Conservation (phyloP, 768 basidiomycete species). For the Lyophyllum semitale region DNA sequence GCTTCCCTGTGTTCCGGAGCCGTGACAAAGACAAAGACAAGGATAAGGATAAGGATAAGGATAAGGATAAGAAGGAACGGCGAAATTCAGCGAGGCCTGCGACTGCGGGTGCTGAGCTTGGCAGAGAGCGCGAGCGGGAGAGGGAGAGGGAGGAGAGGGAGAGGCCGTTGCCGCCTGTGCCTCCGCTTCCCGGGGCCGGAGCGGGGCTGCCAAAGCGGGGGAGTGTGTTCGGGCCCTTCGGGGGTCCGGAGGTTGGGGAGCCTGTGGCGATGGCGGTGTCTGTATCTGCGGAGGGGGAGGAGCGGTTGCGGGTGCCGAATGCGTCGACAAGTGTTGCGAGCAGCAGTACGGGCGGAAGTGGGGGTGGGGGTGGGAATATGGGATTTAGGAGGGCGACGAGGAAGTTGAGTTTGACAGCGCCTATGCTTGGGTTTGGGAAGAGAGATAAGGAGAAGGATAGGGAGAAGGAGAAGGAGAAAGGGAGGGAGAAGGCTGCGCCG, state of each 20-base stretch:
- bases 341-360: too few species aligned
- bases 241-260: constrained; percentile 1
- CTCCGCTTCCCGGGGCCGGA: constrained; percentile 1
- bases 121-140: constrained; percentile 10
- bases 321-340: too few species aligned
- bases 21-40: constrained; percentile 10
- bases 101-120: constrained; percentile 33
- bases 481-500: constrained; percentile 17
- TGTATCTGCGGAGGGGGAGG: background rate
- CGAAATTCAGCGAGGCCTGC: constrained; percentile 31
- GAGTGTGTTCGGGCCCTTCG: constrained; percentile 1
- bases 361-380: background rate
- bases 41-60: constrained; percentile 8
- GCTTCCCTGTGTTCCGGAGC: constrained; percentile 4
- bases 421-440: constrained; percentile 60
- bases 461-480: too few species aligned
- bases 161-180: constrained; percentile 14
- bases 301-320: too few species aligned
- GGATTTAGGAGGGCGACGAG: constrained; percentile 48
- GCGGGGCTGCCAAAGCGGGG: background rate
- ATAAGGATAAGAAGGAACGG: constrained; percentile 2
- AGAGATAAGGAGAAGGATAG: constrained; percentile 56
- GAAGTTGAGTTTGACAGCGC: constrained; percentile 69
- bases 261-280: background rate
- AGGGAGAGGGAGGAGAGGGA: constrained; percentile 10